Base-by-base conservation (phyloP, 148 eudicot genomes). In the Limonium bicolor region DNA sequence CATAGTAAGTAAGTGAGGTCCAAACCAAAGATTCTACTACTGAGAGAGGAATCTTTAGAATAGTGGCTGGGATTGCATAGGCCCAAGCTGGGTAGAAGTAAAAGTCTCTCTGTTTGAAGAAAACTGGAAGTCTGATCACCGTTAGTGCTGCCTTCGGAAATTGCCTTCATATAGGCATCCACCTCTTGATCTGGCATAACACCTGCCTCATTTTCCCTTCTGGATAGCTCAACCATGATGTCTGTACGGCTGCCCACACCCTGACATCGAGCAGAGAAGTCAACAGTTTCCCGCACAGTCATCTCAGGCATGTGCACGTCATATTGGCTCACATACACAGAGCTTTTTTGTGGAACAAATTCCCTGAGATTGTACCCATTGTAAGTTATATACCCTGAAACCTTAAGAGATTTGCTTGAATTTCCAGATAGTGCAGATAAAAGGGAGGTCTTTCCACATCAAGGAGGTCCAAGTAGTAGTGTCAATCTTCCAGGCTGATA, bases 161-260 rank as follows among this genome's bases (percentile, higher is more conserved):
- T 10, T 55, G 78, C 96, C 94, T 87, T 87, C 90, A 82, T 82
- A 56, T 64, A 87, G 38, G 78, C 68, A 65, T 82, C 96, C 24
- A 72, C 50, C 34, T 77, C 86, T n/a, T 73, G 74, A 61, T 86
- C 82, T 16, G 95, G 90, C 57, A 80, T 35, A 20, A 86, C 63
- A 52, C 82, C 77, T 43, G 66, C 70, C 41, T 65, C 80, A 51
- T 81, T 86, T 60, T 86, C 95, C 60, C 86, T 72, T 72, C 72
- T 81, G 53, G 53, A 64, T 51, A 86, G 59, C 54, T 77, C 86
- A 33, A 12, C 20, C 76, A 86, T 55, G 28, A 67, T 56, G 31
- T 74, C 92, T 71, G 82, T 62, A 43, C 92, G 72, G 61, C 59
- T 74, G 35, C 83, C 83, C 49, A 72, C 67, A 48, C 96, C 96